A percentile compares a stretch with the other conserved stretches of the same genome.
phyloP scores from a whole-genome alignment of 208 protist species.

The Crithidia brevicula region DNA sequence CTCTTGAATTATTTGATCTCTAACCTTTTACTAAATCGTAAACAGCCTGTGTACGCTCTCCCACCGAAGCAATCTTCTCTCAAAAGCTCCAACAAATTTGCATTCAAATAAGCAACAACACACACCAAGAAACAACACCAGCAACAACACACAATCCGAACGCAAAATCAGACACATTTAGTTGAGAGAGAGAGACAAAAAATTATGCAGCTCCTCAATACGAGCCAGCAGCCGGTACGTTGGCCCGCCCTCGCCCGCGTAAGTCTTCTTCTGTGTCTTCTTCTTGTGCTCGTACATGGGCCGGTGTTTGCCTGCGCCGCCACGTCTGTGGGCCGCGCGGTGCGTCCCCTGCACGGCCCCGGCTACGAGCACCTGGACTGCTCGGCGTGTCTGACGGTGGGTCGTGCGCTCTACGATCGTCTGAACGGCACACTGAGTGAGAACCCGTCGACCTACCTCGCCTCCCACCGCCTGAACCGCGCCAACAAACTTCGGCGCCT shows the following conservation, averaged over 20 bases:
- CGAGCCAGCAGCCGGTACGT: no score
- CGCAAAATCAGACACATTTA: no score
- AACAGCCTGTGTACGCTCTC: no score
- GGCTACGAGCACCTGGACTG: constrained; percentile 79
- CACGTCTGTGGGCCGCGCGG: constrained; percentile 1
- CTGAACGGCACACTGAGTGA: constrained; percentile 72
- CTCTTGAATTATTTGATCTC: no score
- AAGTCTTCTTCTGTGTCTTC: not conserved
- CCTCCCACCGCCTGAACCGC: constrained; percentile 53
- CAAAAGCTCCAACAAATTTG: no score
- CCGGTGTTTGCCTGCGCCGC: not conserved
- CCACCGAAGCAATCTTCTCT: no score
- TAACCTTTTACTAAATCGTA: no score
- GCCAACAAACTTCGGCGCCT: constrained; percentile 40
- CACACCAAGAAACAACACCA: no score
- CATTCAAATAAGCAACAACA: no score
- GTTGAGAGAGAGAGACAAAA: no score
- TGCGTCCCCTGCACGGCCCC: constrained; percentile 38
- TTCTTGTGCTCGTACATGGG: constrained; percentile 3
- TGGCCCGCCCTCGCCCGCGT: not conserved
- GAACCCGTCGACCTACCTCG: constrained; percentile 44
- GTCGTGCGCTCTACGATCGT: constrained; percentile 44
- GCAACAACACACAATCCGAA: no score
- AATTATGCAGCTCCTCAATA: no score
- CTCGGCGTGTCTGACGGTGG: constrained; percentile 78